These are phyloP conservation scores for Phialemoniopsis sp. DNA, from an alignment of 2,329 filamentous ascomycete species.

Conservation along the genomic window DNA sequence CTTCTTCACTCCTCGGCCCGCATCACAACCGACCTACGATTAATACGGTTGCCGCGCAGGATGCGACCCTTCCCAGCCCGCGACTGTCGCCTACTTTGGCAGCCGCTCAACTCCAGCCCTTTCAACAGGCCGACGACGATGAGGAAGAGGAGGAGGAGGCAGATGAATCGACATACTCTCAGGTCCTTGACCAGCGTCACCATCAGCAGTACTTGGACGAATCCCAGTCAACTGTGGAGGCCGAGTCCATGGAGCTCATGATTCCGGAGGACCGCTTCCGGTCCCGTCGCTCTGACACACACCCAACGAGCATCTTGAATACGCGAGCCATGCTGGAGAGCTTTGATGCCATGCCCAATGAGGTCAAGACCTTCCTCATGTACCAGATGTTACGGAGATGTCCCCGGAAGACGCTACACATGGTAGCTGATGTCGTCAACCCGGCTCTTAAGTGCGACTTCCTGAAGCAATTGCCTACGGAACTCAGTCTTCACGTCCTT, in stretches of 20 bases:
- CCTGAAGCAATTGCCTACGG: constrained; percentile 74
- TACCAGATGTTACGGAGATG: constrained; percentile 90
- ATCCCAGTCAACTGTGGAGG: constrained; percentile 34
- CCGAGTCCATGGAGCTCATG: constrained; percentile 20
- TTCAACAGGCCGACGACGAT: constrained; percentile 36
- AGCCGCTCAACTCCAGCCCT: constrained; percentile 50
- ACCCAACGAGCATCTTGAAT: constrained; percentile 56
- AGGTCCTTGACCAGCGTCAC: constrained; percentile 24
- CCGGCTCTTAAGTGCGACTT: constrained; percentile 95
- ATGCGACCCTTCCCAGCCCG: constrained; percentile 91
- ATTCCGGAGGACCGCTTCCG: constrained; percentile 15
- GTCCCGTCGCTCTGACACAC: constrained; percentile 14
- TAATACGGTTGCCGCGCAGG: constrained; percentile 71
- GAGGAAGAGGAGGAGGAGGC: constrained; percentile 35
- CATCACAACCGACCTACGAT: constrained; percentile 45
- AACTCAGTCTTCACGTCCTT: constrained; percentile 83
- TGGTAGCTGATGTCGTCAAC: constrained; percentile 87
- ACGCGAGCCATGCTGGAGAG: constrained; percentile 83
- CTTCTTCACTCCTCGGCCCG: too few species aligned
- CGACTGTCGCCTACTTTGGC: constrained; percentile 89
- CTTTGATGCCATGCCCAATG: constrained; percentile 85
- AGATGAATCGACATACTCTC: constrained; percentile 21
- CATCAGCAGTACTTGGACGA: constrained; percentile 28
- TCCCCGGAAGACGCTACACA: constrained; percentile 80
- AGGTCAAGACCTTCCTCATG: constrained; percentile 95